A percentile compares a stretch with the other conserved stretches of the same genome.
Conservation (phyloP, 2,329 filamentous ascomycete genomes). For the Nannizziopsis arthrosporioides region DNA sequence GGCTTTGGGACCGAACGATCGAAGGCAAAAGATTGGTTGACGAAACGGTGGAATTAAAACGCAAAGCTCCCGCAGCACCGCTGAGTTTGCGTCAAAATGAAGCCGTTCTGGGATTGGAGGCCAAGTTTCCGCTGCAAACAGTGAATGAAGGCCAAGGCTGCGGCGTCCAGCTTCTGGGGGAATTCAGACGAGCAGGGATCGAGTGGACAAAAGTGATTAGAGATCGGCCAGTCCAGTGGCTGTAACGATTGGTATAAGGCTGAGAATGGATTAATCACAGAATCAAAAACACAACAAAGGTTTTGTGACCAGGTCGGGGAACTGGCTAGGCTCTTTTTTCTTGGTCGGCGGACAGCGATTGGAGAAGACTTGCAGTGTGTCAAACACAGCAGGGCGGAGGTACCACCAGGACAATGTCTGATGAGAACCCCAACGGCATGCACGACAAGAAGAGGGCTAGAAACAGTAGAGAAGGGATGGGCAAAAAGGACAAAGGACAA, state of each 20-base stretch:
- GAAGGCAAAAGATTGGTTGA: conserved; percentile 1
- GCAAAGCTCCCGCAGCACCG: conserved; percentile 64
- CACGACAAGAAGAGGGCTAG: conserved; percentile 12
- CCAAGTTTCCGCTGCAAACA: conserved; percentile 13
- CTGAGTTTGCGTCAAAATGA: conserved; percentile 43
- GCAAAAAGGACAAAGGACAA: conserved; percentile 16
- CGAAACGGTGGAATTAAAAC: conserved; percentile 4
- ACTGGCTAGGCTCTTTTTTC: conserved; percentile 2
- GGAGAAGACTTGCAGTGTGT: conserved; percentile 31
- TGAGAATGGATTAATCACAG: conserved; percentile 10
- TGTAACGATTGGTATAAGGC: conserved; percentile 22
- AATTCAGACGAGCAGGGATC: conserved; percentile 6
- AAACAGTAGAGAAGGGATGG: conserved; percentile 13
- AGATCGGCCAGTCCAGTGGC: conserved; percentile 38
- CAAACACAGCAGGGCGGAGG: conserved; percentile 32
- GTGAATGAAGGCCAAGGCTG: not conserved
- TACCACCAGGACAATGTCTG: conserved; percentile 3
- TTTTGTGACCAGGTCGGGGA: not conserved
- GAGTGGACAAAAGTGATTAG: conserved; percentile 20
- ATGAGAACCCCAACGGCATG: conserved; percentile 7
- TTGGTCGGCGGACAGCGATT: conserved; percentile 7
- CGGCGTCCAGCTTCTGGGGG: conserved; percentile 6
- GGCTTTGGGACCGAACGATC: not conserved
- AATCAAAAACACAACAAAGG: conserved; percentile 7
- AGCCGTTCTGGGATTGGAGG: conserved; percentile 10